phyloP scores from a whole-genome alignment of 768 basidiomycete species.

The Boletellus emodensis region DNA sequence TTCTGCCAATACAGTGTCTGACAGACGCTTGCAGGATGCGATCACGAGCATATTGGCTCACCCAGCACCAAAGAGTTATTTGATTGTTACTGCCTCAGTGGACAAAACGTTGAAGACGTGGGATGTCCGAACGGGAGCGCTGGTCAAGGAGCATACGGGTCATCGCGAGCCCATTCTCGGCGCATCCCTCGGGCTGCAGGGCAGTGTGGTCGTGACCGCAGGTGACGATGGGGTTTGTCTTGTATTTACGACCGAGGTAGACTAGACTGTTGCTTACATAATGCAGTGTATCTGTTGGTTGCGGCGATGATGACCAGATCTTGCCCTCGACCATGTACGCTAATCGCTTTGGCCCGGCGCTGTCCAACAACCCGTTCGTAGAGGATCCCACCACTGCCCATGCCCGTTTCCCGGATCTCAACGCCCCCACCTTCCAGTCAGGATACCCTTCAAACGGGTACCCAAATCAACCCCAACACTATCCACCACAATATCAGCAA shows the following conservation, averaged over 20 bases:
- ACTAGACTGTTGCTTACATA: conserved; percentile 15
- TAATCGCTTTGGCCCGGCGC: conserved; percentile 36
- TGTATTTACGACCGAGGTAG: conserved; percentile 66
- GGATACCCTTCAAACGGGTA: conserved; percentile 23
- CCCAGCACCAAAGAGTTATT: conserved; percentile 68
- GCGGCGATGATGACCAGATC: not conserved
- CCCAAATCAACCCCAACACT: conserved; percentile 29
- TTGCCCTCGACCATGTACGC: conserved; percentile 35
- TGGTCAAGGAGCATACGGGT: conserved; percentile 77
- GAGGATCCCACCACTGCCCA: conserved; percentile 45
- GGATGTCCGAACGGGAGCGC: conserved; percentile 83
- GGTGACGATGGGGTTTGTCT: conserved; percentile 88
- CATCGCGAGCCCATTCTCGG: conserved; percentile 75
- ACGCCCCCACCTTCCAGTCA: conserved; percentile 19
- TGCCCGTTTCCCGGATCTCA: conserved; percentile 64
- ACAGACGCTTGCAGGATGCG: conserved; percentile 60
- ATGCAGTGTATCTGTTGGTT: conserved; percentile 9
- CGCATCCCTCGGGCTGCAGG: conserved; percentile 66
- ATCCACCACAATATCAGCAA: conserved; percentile 36
- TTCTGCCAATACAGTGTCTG: not conserved
- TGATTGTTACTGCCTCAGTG: conserved; percentile 82
- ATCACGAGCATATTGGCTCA: conserved; percentile 76
- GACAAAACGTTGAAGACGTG: conserved; percentile 87
- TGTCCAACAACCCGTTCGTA: conserved; percentile 69
- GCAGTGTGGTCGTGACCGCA: conserved; percentile 76